Conservation (phyloP, 2,329 filamentous ascomycete genomes). For the Hymenoscyphus fraxineus region DNA sequence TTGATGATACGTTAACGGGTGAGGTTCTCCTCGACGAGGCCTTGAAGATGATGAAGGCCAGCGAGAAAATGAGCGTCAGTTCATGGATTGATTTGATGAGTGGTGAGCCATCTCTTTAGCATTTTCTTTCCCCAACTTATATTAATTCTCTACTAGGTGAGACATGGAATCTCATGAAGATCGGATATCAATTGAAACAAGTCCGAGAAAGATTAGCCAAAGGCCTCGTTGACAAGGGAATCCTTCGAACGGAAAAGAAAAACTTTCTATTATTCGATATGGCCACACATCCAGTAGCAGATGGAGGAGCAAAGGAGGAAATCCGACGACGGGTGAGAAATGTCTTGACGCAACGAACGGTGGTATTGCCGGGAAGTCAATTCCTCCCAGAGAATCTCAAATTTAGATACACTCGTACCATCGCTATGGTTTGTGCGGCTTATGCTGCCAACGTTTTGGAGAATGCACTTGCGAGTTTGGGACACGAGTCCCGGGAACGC, state of each 20-base stretch:
- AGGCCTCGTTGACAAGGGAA: conserved; percentile 96
- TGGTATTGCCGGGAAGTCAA: conserved; percentile 79
- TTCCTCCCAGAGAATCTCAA: conserved; percentile 94
- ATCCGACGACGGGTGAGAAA: conserved; percentile 89
- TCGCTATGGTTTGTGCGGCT: conserved; percentile 95
- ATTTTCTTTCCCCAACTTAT: background rate
- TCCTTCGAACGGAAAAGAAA: conserved; percentile 96
- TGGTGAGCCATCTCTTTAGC: conserved; percentile 50
- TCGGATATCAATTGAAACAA: conserved; percentile 98
- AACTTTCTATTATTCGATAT: conserved; percentile 99
- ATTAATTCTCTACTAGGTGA: conserved; percentile 59
- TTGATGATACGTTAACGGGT: conserved; percentile 93
- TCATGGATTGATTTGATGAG: conserved; percentile 99
- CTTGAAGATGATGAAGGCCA: conserved; percentile 99
- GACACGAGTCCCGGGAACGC: conserved; percentile 88
- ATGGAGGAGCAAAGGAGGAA: conserved; percentile 96
- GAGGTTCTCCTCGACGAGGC: conserved; percentile 97
- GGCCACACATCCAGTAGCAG: conserved; percentile 96
- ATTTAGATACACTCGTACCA: conserved; percentile 86
- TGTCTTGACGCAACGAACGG: conserved; percentile 87
- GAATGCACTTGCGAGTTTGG: conserved; percentile 90
- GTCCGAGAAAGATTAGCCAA: conserved; percentile 96
- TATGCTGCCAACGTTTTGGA: conserved; percentile 98
- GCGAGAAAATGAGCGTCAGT: conserved; percentile 99
- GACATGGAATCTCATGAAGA: conserved; percentile 99